Base-by-base conservation (phyloP, 106 monocot genomes). In the Narthecium ossifragum region DNA sequence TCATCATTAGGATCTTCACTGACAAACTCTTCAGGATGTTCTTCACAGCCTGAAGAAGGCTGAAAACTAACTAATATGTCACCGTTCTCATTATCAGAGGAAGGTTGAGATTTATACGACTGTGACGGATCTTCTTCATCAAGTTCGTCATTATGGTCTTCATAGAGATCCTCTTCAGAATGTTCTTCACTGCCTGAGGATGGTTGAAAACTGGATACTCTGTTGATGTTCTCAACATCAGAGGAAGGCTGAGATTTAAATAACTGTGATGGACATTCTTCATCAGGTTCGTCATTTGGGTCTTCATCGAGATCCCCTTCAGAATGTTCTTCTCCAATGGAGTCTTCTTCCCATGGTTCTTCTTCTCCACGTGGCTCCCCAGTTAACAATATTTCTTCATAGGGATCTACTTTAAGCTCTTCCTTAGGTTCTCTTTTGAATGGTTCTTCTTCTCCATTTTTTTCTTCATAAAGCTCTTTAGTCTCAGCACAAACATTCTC, bases 391-490 rank as follows among this genome's bases (percentile, higher is more conserved):
- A 2, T 50, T 38, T 36, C 34, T 41, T 70, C 53, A 34, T 2
- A 43, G 25, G 32, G 38, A 1, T 41, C 40, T 22, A 53, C 70
- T 45, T 53, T 43, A 43, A 6, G 12, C 0, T 11, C 53, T 61
- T 70, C 41, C 31, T 51, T 45, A 31, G 31, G 8, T 53, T 53
- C 52, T 27, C 3, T 28, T 10, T 53, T 28, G 13, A 28, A 13
- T 53, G 9, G 24, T 13, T 53, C 26, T 27, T 26, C 28, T 53
- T 29, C 52, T 53, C 29, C 57, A 20, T 36, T 34, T 57, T 10
- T 2, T 57, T 57, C 57, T 36, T 57, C 56, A 10, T 33, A 8
- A 20, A 34, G 9, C 6, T 70, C 62, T 28, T 60, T 15, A 24
- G 8, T 26, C 34, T 32, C 51, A 31, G 5, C 38, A 52, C 21